These are phyloP conservation scores for Stephania yunnanensis DNA, from an alignment of 164 flowering plant species.

Conservation along the genomic window DNA sequence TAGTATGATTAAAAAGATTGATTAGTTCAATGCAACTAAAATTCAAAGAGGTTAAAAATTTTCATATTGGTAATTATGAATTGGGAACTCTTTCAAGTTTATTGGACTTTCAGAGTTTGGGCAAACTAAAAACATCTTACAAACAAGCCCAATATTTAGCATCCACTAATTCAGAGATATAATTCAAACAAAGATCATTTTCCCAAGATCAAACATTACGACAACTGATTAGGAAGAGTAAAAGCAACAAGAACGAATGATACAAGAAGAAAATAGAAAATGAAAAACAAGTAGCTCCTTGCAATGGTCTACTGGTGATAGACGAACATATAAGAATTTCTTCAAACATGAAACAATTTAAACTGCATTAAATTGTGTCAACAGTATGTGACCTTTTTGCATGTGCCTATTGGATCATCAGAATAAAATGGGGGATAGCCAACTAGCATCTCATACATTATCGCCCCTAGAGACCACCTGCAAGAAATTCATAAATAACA, in stretches of 20 bases:
- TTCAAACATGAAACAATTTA: slow-evolving; percentile 5
- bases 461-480: slow-evolving; percentile 75
- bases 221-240: neutral
- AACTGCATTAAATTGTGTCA: neutral
- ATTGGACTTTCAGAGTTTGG: too few species aligned
- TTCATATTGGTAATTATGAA: too few species aligned
- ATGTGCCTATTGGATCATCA: slow-evolving; percentile 59
- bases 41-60: too few species aligned
- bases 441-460: slow-evolving; percentile 66
- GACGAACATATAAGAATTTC: neutral
- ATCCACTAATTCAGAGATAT: neutral
- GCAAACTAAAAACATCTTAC: neutral
- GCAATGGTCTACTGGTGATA: neutral
- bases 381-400: slow-evolving; percentile 36
- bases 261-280: neutral
- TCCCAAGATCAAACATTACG: neutral
- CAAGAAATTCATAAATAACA: slow-evolving; percentile 8
- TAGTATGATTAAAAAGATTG: too few species aligned
- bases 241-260: neutral
- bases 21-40: too few species aligned
- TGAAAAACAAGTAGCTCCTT: neutral
- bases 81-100: too few species aligned
- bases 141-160: neutral
- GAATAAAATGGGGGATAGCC: slow-evolving; percentile 66
- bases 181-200: too few species aligned